Conservation (phyloP, 305 asterid genomes). For the Stenogyne calaminthoides region DNA sequence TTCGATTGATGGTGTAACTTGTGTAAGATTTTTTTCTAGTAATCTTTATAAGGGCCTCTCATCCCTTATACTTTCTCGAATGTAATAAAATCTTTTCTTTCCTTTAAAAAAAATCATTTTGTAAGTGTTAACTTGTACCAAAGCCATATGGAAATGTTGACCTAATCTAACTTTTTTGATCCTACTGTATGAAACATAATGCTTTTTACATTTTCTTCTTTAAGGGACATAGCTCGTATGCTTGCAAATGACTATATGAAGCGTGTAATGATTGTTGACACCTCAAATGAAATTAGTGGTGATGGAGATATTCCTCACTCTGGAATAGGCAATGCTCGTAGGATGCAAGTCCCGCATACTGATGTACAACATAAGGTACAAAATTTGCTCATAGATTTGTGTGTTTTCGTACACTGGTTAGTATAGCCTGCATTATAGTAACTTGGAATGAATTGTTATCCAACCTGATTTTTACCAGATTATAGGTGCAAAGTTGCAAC, state of each 20-base stretch:
- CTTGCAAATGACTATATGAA: slow-evolving; percentile 82
- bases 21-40: neutral
- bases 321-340: slow-evolving; percentile 90
- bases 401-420: neutral
- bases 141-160: slow-evolving; percentile 4
- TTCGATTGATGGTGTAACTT: neutral
- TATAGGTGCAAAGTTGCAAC: neutral
- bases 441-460: neutral
- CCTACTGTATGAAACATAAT: slow-evolving; percentile 20
- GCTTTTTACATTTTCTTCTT: slow-evolving; percentile 24
- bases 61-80: neutral
- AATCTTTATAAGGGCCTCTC: neutral
- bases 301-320: slow-evolving; percentile 95
- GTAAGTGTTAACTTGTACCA: neutral
- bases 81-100: neutral
- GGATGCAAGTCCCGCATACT: slow-evolving; percentile 94
- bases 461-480: neutral
- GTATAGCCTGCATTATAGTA: neutral
- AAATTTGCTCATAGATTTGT: slow-evolving; percentile 10
- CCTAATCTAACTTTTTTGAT: neutral
- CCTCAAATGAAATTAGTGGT: slow-evolving; percentile 96
- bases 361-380: slow-evolving; percentile 90
- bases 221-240: slow-evolving; percentile 94
- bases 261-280: slow-evolving; percentile 99
- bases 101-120: neutral